Evolutionary conservation across 352 stramenopile species (phyloP), one percentile per base, ranked within the genome.

Genomic region (Blastocystis sp.): DNA sequence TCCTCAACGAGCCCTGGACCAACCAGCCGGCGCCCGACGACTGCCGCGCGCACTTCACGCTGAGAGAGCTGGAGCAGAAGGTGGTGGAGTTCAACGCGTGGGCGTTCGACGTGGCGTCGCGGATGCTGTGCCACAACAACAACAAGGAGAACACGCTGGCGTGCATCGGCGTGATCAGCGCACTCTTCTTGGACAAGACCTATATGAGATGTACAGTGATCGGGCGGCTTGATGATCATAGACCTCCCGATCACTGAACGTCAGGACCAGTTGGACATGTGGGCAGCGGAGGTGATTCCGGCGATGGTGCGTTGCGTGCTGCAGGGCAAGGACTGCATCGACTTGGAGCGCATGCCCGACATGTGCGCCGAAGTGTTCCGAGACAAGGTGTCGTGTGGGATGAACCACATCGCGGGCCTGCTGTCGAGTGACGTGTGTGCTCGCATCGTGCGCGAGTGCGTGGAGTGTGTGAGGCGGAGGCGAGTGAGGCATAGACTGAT

Each of bases 261-360:
- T 84, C 21, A 24, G 19, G 74, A 84, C 40, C 52, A 69, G 34
- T 17, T 68, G n/a, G 74, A 84, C 21, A n/a, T 84, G 9, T 84
- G 74, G 74, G 57, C 42, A 1, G n/a, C 45, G 9, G 52, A 69
- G n/a, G 59, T 66, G 19, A 84, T 84, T 69, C 74, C 74, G 3
- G 34, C 57, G 40, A 59, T 66, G 40, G 61, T 84, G n/a, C 48
- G 57, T 28, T 21, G n/a, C 14, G 21, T 68, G 28, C 48, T 84
- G 10, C 21, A 21, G 17, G 28, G 54, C 42, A 77, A 57, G 17
- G n/a, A 45, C 11, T 11, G 17, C 24, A 7, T 38, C 34, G 17
- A 48, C 21, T 21, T 24, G 17, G 3, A 45, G 34, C 9, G 38
- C 28, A 40, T 63, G 14, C 38, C 7, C 1, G 1, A 66, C n/a